A percentile compares a stretch with the other conserved stretches of the same genome.
Evolutionary conservation across 352 stramenopile species (phyloP).

Genomic region (Blastocystis sp.): DNA sequence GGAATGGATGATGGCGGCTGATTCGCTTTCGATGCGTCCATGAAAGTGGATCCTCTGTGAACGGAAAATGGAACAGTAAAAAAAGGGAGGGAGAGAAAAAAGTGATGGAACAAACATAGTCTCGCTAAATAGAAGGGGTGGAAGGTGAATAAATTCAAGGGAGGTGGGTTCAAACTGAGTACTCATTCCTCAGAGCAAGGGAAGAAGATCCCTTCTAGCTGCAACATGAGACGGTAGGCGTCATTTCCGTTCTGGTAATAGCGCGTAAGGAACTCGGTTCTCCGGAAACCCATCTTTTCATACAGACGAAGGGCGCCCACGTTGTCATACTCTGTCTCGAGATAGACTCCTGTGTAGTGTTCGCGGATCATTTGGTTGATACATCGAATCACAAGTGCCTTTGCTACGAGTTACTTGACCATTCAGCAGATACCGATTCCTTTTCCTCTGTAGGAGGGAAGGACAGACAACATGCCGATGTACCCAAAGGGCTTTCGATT

Average conservation of each 20-base stretch:
- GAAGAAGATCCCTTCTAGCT: constrained; percentile 39
- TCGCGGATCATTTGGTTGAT: constrained; percentile 32
- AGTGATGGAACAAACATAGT: too few species aligned
- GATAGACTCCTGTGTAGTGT: background rate
- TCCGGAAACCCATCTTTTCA: constrained; percentile 2
- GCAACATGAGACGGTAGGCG: constrained; percentile 18
- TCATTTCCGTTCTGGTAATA: constrained; percentile 48
- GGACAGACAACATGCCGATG: constrained; percentile 36
- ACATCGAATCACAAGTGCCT: constrained; percentile 6
- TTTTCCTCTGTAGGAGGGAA: constrained; percentile 16
- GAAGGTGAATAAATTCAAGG: too few species aligned
- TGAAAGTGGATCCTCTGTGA: too few species aligned
- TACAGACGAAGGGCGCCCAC: constrained; percentile 5
- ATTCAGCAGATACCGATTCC: constrained; percentile 9
- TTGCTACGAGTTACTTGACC: background rate
- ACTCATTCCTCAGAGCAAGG: background rate
- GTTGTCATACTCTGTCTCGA: constrained; percentile 37
- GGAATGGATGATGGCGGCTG: too few species aligned
- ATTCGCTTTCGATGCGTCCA: too few species aligned
- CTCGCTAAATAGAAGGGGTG: too few species aligned
- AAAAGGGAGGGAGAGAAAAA: too few species aligned
- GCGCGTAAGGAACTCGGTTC: constrained; percentile 28
- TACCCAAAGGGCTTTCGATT: background rate
- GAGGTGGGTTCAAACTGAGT: too few species aligned
- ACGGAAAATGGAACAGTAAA: too few species aligned